phyloP scores from a whole-genome alignment of 306 rosid species.

The Cicer chorassanicum region DNA sequence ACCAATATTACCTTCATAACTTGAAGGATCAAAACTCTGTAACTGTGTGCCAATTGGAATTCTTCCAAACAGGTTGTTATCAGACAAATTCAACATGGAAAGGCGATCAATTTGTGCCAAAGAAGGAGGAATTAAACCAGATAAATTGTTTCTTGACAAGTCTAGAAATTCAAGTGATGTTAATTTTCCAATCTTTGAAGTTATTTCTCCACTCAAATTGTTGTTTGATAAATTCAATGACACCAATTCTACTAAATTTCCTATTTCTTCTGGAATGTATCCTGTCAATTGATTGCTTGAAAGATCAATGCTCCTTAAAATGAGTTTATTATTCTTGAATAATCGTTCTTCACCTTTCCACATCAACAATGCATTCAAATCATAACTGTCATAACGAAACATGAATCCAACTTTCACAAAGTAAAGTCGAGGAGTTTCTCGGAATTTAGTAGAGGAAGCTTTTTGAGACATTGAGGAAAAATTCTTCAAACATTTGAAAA shows the following conservation, averaged over 20 bases:
- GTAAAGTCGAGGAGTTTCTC: rapidly evolving
- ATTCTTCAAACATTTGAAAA: constrained; percentile 19
- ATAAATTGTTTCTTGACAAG: constrained; percentile 21
- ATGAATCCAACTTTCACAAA: rapidly evolving
- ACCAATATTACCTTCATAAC: constrained; percentile 8
- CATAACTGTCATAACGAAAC: background rate
- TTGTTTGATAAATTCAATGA: no score
- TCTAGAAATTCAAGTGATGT: background rate
- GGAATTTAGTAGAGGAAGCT: background rate
- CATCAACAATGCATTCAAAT: constrained; percentile 7
- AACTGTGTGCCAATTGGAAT: constrained; percentile 27
- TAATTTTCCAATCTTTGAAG: no score
- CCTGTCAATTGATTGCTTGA: constrained; percentile 27
- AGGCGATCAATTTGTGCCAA: background rate
- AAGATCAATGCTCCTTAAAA: constrained; percentile 24
- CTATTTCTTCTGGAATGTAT: constrained; percentile 16
- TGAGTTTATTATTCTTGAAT: background rate
- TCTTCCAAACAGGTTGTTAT: background rate
- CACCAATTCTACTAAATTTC: background rate
- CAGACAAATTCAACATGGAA: background rate
- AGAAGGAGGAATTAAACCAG: background rate
- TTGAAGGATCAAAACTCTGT: background rate
- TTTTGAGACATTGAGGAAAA: background rate
- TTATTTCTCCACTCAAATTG: no score
- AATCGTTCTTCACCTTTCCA: constrained; percentile 18